These are phyloP conservation scores for Neurospora sp. DNA, from an alignment of 495 filamentous ascomycete species.

Conservation along the genomic window DNA sequence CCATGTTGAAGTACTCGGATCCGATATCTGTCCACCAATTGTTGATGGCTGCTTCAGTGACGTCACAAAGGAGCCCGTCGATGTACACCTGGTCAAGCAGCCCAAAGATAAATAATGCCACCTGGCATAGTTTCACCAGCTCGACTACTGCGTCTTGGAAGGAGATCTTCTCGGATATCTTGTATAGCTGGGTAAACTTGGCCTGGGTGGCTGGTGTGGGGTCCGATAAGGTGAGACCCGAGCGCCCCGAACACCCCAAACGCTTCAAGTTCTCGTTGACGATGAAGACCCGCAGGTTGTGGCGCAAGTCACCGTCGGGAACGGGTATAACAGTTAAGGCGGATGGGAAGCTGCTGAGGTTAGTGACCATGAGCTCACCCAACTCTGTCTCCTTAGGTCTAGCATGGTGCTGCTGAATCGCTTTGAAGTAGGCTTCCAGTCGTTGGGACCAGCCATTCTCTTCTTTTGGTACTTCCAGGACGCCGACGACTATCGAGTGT, in stretches of 20 bases:
- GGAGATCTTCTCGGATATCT: constrained; percentile 68
- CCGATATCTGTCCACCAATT: constrained; percentile 98
- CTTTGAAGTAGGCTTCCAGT: constrained; percentile 75
- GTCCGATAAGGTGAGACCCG: constrained; percentile 65
- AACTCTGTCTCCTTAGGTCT: constrained; percentile 71
- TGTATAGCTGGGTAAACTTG: constrained; percentile 87
- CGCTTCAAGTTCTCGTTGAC: constrained; percentile 94
- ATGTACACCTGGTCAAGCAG: constrained; percentile 80
- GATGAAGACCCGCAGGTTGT: constrained; percentile 76
- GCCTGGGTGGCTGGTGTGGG: constrained; percentile 74
- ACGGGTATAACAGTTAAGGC: constrained; percentile 80
- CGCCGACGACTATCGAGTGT: constrained; percentile 66
- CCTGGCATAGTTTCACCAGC: constrained; percentile 85
- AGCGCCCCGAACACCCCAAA: constrained; percentile 81
- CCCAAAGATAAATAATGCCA: constrained; percentile 80
- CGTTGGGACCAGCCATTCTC: constrained; percentile 71
- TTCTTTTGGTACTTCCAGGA: constrained; percentile 74
- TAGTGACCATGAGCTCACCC: constrained; percentile 87
- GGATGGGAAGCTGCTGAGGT: constrained; percentile 81
- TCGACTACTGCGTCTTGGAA: constrained; percentile 73
- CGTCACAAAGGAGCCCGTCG: constrained; percentile 85
- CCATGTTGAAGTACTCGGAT: constrained; percentile 77
- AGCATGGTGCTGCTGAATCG: constrained; percentile 73
- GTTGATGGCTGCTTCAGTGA: constrained; percentile 79
- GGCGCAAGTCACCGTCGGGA: constrained; percentile 74